Evolutionary conservation across 768 basidiomycete genomes (phyloP).

Genomic region (Cytidiella melzeri): DNA sequence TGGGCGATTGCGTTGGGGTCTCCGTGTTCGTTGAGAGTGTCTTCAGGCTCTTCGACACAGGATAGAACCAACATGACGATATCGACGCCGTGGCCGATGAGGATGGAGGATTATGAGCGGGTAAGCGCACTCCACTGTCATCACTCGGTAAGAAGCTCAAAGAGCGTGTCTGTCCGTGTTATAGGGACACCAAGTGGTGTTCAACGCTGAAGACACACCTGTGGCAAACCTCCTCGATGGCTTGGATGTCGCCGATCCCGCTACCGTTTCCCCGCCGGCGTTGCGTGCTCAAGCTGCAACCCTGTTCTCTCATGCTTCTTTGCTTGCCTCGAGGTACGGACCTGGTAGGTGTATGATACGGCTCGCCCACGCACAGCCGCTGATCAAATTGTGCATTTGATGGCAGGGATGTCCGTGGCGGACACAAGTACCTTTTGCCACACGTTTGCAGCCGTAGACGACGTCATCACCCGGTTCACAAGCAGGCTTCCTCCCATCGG

Average conservation of each 20-base stretch:
- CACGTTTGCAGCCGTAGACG: slow-evolving; percentile 17
- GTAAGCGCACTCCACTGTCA: slow-evolving; percentile 6
- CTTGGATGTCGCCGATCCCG: slow-evolving; percentile 5
- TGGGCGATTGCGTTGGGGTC: slow-evolving; percentile 20
- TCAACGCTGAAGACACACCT: slow-evolving; percentile 4
- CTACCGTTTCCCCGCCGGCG: slow-evolving; percentile 14
- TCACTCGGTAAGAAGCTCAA: too few relatives aligned
- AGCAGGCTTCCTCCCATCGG: slow-evolving; percentile 8
- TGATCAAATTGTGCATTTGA: not conserved
- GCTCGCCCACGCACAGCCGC: not conserved
- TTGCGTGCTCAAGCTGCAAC: slow-evolving; percentile 19
- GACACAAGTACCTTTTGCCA: slow-evolving; percentile 11
- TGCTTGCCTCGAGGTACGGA: slow-evolving; percentile 13
- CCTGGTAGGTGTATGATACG: slow-evolving; percentile 14
- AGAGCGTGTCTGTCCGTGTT: too few relatives aligned
- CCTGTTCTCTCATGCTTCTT: slow-evolving; percentile 16
- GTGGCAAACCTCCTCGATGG: slow-evolving; percentile 10
- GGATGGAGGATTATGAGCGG: slow-evolving; percentile 16
- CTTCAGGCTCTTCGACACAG: not conserved
- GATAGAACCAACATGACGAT: not conserved
- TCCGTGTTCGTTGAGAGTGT: slow-evolving; percentile 6
- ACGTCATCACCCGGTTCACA: slow-evolving; percentile 14
- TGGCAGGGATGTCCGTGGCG: too few relatives aligned
- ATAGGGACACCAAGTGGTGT: not conserved
- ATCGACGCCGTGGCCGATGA: slow-evolving; percentile 24